phyloP scores from a whole-genome alignment of 179 eudicot genomes.

The Carnegiea gigantea region DNA sequence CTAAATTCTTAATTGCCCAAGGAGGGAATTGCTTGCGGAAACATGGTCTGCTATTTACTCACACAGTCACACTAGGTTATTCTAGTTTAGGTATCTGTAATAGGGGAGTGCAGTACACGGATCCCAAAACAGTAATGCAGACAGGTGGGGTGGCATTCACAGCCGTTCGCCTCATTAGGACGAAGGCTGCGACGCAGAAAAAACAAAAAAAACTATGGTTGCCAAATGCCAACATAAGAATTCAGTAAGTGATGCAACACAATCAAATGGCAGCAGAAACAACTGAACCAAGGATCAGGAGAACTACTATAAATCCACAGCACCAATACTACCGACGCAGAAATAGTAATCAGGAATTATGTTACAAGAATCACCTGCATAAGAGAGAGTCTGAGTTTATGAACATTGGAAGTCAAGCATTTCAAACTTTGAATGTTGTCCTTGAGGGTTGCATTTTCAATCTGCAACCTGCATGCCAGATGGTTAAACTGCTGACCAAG shows the following conservation, averaged over 20 bases:
- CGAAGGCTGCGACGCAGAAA: background rate
- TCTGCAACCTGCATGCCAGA: constrained; percentile 40
- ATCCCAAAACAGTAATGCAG: background rate
- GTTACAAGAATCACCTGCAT: constrained; percentile 54
- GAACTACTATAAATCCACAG: background rate
- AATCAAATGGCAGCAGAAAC: background rate
- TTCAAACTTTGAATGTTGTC: constrained; percentile 89
- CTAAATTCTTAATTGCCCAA: background rate
- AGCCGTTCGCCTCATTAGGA: background rate
- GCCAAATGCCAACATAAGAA: background rate
- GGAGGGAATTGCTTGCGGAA: too few species aligned
- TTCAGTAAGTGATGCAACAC: background rate
- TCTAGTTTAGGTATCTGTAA: background rate
- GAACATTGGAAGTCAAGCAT: constrained; percentile 67
- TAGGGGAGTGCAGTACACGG: background rate
- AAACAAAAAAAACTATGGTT: background rate
- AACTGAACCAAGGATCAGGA: background rate
- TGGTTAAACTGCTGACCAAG: background rate
- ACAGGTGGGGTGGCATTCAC: background rate
- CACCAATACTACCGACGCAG: background rate
- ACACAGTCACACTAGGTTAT: background rate
- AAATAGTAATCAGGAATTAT: background rate
- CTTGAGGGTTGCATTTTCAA: constrained; percentile 80
- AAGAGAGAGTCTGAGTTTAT: constrained; percentile 67
- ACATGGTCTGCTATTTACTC: too few species aligned